Base-by-base conservation (phyloP, 2,329 filamentous ascomycete genomes). In the Neurospora crassa region DNA sequence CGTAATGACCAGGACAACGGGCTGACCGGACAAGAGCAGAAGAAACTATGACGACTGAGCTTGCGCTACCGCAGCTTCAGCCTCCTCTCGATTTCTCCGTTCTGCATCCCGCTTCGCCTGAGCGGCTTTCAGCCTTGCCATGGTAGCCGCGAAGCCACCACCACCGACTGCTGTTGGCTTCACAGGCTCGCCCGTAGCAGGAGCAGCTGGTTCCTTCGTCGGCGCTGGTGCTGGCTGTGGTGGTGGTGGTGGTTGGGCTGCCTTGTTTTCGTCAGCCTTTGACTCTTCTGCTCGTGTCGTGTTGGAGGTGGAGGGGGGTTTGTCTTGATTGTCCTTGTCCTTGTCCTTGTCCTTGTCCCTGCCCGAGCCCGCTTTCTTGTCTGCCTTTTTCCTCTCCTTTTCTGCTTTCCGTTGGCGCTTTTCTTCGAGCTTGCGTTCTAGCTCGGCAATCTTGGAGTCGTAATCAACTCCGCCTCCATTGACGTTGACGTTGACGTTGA, bases 91-190 rank as follows among this genome's bases (percentile, higher is more conserved):
- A 75, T 81, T 82, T 63, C 80, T 77, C 70, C 87, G 82, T 73
- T 89, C 83, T 69, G 87, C 76, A 2, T 77, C 74, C 20, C 72
- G 86, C 73, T 87, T 86, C 14, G 87, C 84, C 77, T 89, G 87
- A 34, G 87, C 87, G 71, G 84, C 87, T 74, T 86, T 85, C 53
- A 90, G 74, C 71, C 86, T 83, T 72, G 86, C 88, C 80, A 89
- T 83, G 1, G 85, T 88, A n/a, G 75, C 71, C 11, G 76, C 75
- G 77, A 81, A 78, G 14, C 71, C 68, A 42, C 71, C 69, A 29
- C 70, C 59, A 10, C 70, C 18, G 8, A 8, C 42, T 45, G 42
- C 18, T 45, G 45, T 11, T 53, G 45, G n/a, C 24, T 70, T 70
- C 0, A 53, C 24, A 8, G 71, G 18, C 12, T 37, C 16, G 24